These are phyloP conservation scores for Deuterostichococcus epilithicus DNA, from an alignment of 139 green algal genomes.

Conservation along the genomic window DNA sequence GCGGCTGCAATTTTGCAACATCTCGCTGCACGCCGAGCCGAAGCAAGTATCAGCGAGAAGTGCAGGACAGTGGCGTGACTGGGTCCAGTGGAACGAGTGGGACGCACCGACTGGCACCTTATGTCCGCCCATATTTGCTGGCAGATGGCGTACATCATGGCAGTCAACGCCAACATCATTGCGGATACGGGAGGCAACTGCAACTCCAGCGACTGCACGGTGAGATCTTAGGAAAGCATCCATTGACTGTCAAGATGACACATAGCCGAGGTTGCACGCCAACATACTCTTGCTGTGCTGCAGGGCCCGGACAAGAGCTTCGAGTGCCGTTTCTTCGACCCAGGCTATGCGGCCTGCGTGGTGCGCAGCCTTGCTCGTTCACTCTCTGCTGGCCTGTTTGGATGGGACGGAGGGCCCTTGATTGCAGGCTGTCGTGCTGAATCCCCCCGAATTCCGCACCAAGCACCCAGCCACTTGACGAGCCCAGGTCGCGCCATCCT, in stretches of 20 bases:
- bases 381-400: too few species aligned
- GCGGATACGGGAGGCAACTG: conserved; percentile 62
- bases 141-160: conserved; percentile 71
- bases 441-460: too few species aligned
- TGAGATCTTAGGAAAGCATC: conserved; percentile 1
- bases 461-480: too few species aligned
- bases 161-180: conserved; percentile 69
- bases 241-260: background rate
- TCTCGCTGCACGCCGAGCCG: background rate
- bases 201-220: conserved; percentile 40
- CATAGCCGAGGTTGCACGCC: too few species aligned
- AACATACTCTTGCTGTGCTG: too few species aligned
- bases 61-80: too few species aligned
- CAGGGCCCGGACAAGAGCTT: background rate
- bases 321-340: conserved; percentile 16
- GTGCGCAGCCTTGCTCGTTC: conserved; percentile 20
- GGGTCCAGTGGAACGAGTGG: too few species aligned
- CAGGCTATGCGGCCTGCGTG: conserved; percentile 36
- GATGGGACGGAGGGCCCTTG: too few species aligned
- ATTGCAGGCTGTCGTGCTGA: too few species aligned
- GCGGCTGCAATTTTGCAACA: background rate
- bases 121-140: background rate
- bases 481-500: too few species aligned
- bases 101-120: too few species aligned
- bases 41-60: too few species aligned